A percentile compares a stretch with the other conserved stretches of the same genome.
Evolutionary conservation across 2,329 filamentous ascomycete species (phyloP).

Genomic region (Fusarium redolens): DNA sequence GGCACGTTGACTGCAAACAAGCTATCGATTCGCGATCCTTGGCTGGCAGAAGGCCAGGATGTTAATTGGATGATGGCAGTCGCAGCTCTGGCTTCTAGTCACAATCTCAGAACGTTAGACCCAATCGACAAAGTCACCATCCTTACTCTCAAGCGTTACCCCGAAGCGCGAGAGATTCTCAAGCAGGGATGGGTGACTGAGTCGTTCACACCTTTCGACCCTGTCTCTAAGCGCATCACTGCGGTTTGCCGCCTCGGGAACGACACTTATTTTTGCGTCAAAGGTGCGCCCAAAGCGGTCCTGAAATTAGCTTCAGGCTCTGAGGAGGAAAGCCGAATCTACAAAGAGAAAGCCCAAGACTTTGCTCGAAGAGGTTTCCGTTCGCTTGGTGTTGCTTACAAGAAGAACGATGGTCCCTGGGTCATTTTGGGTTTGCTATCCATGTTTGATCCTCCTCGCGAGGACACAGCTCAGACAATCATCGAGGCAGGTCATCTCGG

Average conservation of each 20-base stretch:
- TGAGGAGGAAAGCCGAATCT: conserved; percentile 2
- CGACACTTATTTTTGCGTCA: conserved; percentile 5
- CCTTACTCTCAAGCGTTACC: conserved; percentile 27
- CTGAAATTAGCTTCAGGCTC: conserved; percentile 16
- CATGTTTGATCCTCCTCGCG: conserved; percentile 26
- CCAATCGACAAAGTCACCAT: conserved; percentile 32
- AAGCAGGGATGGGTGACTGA: conserved; percentile 25
- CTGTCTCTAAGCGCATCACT: conserved; percentile 25
- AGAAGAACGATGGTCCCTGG: conserved; percentile 31
- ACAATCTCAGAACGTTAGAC: conserved; percentile 6
- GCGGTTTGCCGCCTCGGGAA: conserved; percentile 17
- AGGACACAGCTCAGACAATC: conserved; percentile 24
- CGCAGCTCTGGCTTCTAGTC: conserved; percentile 17
- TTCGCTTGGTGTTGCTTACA: conserved; percentile 27
- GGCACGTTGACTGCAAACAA: conserved; percentile 26
- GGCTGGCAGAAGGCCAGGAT: conserved; percentile 17
- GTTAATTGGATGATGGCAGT: conserved; percentile 38
- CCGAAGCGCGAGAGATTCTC: conserved; percentile 23
- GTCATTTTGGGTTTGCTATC: conserved; percentile 16
- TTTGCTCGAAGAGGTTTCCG: conserved; percentile 28
- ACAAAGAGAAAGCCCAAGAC: conserved; percentile 25
- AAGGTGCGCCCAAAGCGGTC: conserved; percentile 16
- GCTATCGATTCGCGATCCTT: conserved; percentile 23
- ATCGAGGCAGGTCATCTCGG: conserved; percentile 24
- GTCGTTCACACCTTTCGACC: conserved; percentile 22